Evolutionary conservation across 768 basidiomycete species (phyloP).

Genomic region (Pleurotus giganteus): DNA sequence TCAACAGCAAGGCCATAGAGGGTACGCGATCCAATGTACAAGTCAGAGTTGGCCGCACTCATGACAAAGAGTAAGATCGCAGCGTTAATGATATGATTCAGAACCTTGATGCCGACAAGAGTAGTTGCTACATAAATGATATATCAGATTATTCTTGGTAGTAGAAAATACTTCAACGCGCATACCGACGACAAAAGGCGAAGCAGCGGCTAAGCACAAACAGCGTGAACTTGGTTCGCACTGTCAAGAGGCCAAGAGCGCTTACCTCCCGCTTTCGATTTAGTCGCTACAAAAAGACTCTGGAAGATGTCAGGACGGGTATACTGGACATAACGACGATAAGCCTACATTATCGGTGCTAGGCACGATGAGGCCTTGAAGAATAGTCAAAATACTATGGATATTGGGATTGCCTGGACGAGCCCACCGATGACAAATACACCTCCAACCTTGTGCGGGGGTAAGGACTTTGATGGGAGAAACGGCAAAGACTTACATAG

Average conservation of each 20-base stretch:
- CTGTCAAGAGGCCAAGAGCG: background rate
- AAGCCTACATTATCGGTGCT: conserved; percentile 39
- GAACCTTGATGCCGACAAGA: conserved; percentile 50
- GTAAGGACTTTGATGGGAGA: background rate
- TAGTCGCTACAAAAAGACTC: conserved; percentile 43
- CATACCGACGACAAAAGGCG: conserved; percentile 59
- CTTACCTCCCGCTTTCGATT: conserved; percentile 36
- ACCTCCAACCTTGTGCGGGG: conserved; percentile 39
- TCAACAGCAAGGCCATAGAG: conserved; percentile 48
- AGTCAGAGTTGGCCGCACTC: conserved; percentile 62
- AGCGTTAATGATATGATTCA: conserved; percentile 65
- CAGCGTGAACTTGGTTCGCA: background rate
- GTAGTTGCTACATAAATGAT: conserved; percentile 25
- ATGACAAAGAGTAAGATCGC: conserved; percentile 65
- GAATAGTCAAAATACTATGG: background rate
- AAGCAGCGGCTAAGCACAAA: conserved; percentile 46
- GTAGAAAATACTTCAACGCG: background rate
- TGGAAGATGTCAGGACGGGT: background rate
- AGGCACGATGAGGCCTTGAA: conserved; percentile 55
- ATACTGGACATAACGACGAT: background rate
- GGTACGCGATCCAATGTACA: conserved; percentile 52
- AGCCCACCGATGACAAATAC: conserved; percentile 59
- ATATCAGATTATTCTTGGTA: background rate
- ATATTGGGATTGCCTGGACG: background rate
- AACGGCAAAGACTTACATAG: conserved; percentile 32